These are phyloP conservation scores for Colletotrichum sublineola DNA, from an alignment of 2,329 filamentous ascomycete species.

Conservation along the genomic window DNA sequence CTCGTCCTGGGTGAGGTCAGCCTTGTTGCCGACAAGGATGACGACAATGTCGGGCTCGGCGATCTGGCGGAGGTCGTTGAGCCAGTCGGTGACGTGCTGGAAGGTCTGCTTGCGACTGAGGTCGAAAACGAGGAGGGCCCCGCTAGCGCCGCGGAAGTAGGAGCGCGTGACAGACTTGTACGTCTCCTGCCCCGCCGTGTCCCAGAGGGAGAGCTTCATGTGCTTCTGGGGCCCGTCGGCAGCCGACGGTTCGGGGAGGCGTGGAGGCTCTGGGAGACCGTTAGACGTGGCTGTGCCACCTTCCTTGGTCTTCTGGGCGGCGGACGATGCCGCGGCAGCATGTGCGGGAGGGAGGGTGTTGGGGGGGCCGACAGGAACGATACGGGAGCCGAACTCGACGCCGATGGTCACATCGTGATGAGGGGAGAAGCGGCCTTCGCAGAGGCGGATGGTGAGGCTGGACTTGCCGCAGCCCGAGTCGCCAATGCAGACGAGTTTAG, in stretches of 20 bases:
- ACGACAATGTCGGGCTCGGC: conserved; percentile 96
- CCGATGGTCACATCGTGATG: conserved; percentile 98
- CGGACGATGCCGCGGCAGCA: conserved; percentile 40
- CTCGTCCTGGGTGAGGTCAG: conserved; percentile 75
- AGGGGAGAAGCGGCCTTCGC: conserved; percentile 93
- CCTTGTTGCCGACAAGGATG: conserved; percentile 95
- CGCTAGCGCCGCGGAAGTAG: conserved; percentile 86
- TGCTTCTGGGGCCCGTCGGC: conserved; percentile 68
- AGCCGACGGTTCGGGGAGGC: conserved; percentile 50
- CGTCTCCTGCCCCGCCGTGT: conserved; percentile 96
- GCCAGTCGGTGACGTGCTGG: conserved; percentile 89
- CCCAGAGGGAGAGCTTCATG: conserved; percentile 96
- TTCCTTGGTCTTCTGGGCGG: conserved; percentile 27
- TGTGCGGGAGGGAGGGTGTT: conserved; percentile 64
- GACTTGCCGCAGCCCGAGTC: conserved; percentile 98
- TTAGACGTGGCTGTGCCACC: conserved; percentile 44
- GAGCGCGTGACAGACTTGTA: conserved; percentile 96
- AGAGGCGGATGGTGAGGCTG: conserved; percentile 92
- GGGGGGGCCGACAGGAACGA: conserved; percentile 90
- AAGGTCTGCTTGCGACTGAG: conserved; percentile 90
- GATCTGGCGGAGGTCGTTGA: conserved; percentile 92
- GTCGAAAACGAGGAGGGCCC: conserved; percentile 90
- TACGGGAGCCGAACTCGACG: conserved; percentile 94
- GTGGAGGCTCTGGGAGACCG: conserved; percentile 68
- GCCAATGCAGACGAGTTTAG: conserved; percentile 97